Conservation (phyloP, 495 filamentous ascomycete species). For the Aspergillus heteromorphus region DNA sequence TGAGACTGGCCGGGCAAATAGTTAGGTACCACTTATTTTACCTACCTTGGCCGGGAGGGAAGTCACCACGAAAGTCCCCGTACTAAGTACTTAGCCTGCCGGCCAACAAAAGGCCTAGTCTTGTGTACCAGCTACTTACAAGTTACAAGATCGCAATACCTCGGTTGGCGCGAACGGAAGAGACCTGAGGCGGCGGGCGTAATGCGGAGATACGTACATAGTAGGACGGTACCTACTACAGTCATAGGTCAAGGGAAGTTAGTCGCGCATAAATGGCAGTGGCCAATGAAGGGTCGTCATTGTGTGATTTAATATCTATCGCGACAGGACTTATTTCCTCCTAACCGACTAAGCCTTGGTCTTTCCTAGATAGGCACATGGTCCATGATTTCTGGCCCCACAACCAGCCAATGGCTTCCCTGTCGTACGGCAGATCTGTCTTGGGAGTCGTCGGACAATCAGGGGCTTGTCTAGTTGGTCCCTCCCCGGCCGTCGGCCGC, state of each 20-base stretch:
- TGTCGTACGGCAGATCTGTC: not conserved
- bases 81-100: not conserved
- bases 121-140: not conserved
- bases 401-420: not conserved
- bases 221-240: too few relatives aligned
- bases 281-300: not conserved
- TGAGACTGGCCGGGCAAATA: too few relatives aligned
- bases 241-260: too few relatives aligned
- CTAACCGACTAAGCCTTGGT: not conserved
- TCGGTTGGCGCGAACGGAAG: not conserved
- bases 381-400: not conserved
- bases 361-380: not conserved
- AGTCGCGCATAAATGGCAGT: too few relatives aligned
- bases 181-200: not conserved
- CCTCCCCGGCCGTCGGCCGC: not conserved
- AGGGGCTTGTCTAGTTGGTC: not conserved
- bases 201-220: too few relatives aligned
- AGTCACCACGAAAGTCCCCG: too few relatives aligned
- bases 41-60: too few relatives aligned
- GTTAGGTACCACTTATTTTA: too few relatives aligned
- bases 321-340: too few relatives aligned
- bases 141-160: not conserved
- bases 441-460: not conserved
- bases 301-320: not conserved
- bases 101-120: not conserved